Percentiles rank a stretch among this genome's conserved stretches.
These are phyloP conservation scores for Fusarium nelsonii DNA, from an alignment of 2,329 filamentous ascomycete genomes.

Conservation along the genomic window DNA sequence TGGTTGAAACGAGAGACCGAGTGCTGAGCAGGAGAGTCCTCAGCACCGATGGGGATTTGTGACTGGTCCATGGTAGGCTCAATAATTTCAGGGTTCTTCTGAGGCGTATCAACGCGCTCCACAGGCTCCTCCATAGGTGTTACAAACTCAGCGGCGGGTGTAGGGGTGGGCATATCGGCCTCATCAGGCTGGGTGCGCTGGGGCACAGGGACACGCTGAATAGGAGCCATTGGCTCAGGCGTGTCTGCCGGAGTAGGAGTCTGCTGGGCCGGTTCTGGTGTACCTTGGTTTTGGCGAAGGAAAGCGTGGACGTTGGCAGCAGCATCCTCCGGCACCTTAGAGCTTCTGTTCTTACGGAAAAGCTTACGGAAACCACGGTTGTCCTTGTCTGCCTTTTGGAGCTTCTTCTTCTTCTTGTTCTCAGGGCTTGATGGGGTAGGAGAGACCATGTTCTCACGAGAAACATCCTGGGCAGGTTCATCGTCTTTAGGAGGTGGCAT, in stretches of 20 bases:
- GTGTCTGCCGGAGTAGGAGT: conserved; percentile 42
- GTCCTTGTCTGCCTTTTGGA: conserved; percentile 66
- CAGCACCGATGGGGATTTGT: conserved; percentile 34
- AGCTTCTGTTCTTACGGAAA: conserved; percentile 73
- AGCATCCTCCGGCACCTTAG: conserved; percentile 68
- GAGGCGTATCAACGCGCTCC: conserved; percentile 39
- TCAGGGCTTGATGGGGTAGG: conserved; percentile 57
- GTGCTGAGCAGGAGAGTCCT: conserved; percentile 39
- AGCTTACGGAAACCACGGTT: conserved; percentile 71
- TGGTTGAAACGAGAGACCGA: conserved; percentile 80
- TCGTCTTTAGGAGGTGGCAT: conserved; percentile 47
- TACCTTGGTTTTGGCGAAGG: conserved; percentile 57
- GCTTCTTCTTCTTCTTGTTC: conserved; percentile 60
- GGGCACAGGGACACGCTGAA: conserved; percentile 13
- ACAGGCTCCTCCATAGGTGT: conserved; percentile 44
- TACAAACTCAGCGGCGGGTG: conserved; percentile 38
- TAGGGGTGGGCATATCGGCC: conserved; percentile 33
- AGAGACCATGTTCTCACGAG: conserved; percentile 42
- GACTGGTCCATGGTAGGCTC: conserved; percentile 39
- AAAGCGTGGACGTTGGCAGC: conserved; percentile 64
- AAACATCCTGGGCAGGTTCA: conserved; percentile 29
- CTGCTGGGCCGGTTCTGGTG: conserved; percentile 39
- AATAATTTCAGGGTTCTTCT: conserved; percentile 38
- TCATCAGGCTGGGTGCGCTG: conserved; percentile 21
- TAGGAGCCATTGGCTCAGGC: conserved; percentile 44